A percentile compares a stretch with the other conserved stretches of the same genome.
These are phyloP conservation scores for Backusella morwellensis DNA, from an alignment of 192 early-diverging fungal species.

Conservation along the genomic window DNA sequence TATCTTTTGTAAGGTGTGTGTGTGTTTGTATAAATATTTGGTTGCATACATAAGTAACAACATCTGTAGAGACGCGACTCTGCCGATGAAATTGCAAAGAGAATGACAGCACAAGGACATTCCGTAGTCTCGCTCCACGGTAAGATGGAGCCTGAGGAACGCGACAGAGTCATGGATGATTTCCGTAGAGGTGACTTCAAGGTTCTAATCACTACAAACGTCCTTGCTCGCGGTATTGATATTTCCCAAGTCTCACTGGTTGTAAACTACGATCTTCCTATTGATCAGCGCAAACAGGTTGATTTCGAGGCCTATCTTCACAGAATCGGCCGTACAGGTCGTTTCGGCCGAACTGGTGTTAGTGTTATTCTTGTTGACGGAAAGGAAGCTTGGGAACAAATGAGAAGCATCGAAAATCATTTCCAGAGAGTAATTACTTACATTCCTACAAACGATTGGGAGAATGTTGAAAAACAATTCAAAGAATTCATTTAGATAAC, in stretches of 20 bases:
- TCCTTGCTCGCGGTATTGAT: constrained; percentile 96
- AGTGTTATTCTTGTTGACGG: constrained; percentile 96
- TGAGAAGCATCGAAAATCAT: constrained; percentile 80
- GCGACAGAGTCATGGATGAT: constrained; percentile 90
- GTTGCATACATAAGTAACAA: background rate
- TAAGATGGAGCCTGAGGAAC: constrained; percentile 67
- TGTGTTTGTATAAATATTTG: no score
- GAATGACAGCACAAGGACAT: constrained; percentile 83
- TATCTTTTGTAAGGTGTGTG: constrained; percentile 82
- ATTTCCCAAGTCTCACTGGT: constrained; percentile 94
- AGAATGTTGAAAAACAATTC: constrained; percentile 81
- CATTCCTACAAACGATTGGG: constrained; percentile 81
- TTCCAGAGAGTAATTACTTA: constrained; percentile 78
- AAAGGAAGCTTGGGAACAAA: constrained; percentile 65
- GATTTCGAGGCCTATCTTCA: constrained; percentile 97
- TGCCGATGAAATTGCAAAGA: constrained; percentile 73
- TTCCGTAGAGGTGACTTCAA: constrained; percentile 89
- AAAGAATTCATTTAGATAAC: constrained; percentile 64
- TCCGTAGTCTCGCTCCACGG: constrained; percentile 84
- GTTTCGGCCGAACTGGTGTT: constrained; percentile 94
- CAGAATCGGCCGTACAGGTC: constrained; percentile 95
- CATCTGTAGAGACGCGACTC: constrained; percentile 65
- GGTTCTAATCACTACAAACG: constrained; percentile 96
- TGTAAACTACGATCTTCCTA: constrained; percentile 95
- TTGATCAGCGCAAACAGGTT: constrained; percentile 58